Percentiles rank a stretch among this genome's conserved stretches.
Conservation (phyloP, 2,329 filamentous ascomycete genomes). For the Aspergillus sojae region DNA sequence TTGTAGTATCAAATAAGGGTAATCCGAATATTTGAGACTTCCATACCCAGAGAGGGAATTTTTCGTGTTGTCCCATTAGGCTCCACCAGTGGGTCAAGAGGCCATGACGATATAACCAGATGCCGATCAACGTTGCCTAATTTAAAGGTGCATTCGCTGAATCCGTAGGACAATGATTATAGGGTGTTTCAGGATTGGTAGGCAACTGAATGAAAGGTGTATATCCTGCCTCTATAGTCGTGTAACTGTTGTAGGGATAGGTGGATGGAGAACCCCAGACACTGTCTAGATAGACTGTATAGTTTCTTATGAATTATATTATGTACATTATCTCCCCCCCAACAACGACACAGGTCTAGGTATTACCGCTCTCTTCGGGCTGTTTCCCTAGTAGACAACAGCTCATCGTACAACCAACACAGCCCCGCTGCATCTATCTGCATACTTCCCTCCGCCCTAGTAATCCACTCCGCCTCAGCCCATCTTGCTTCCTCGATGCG, state of each 20-base stretch:
- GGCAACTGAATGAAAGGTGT: neutral
- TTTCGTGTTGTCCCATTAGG: neutral
- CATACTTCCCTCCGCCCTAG: neutral
- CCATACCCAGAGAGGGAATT: no score
- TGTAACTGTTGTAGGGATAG: neutral
- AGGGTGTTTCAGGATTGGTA: no score
- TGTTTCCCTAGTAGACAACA: neutral
- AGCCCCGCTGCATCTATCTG: neutral
- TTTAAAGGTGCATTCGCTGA: neutral
- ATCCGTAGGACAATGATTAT: neutral
- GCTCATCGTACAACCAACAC: neutral
- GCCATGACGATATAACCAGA: neutral
- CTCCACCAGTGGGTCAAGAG: neutral
- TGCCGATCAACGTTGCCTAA: neutral
- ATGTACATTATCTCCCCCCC: neutral
- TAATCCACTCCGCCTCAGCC: neutral
- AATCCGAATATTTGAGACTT: no score
- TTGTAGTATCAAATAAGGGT: no score
- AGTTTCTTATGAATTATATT: neutral
- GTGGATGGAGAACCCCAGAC: no score
- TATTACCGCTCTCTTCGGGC: neutral
- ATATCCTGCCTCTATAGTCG: neutral
- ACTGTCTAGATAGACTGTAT: neutral
- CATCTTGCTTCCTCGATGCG: neutral
- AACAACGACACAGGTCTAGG: neutral